Evolutionary conservation across 2,329 filamentous ascomycete genomes (phyloP).

Genomic region (Zasmidium angulare): DNA sequence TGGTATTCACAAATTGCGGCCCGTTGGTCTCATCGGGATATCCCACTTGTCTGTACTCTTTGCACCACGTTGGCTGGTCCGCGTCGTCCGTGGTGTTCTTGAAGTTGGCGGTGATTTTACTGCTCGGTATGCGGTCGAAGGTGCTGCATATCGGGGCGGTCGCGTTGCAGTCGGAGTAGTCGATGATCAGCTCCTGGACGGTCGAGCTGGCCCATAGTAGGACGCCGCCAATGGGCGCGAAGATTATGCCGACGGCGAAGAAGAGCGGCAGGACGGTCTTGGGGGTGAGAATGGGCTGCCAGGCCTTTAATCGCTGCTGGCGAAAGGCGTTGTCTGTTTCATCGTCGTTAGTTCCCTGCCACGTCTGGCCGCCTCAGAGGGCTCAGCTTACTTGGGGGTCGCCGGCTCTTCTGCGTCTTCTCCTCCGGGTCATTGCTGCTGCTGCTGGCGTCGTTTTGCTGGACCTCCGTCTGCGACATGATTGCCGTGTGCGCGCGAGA

Average conservation of each 20-base stretch:
- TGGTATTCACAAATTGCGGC: slow-evolving; percentile 37
- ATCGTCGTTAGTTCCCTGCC: slow-evolving; percentile 20
- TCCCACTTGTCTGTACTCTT: slow-evolving; percentile 18
- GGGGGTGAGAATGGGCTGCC: slow-evolving; percentile 95
- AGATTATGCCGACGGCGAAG: slow-evolving; percentile 86
- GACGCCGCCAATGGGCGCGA: slow-evolving; percentile 86
- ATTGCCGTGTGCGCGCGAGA: neutral
- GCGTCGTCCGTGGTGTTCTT: slow-evolving; percentile 45
- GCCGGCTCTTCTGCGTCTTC: slow-evolving; percentile 87
- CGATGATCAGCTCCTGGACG: slow-evolving; percentile 84
- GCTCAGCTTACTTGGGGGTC: slow-evolving; percentile 73
- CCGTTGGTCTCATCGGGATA: slow-evolving; percentile 18
- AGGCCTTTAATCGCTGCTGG: slow-evolving; percentile 95
- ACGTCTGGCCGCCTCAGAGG: slow-evolving; percentile 9
- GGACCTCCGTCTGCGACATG: slow-evolving; percentile 48
- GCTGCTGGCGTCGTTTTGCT: slow-evolving; percentile 42
- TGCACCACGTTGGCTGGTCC: slow-evolving; percentile 32
- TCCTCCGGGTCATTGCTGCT: slow-evolving; percentile 42
- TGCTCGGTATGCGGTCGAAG: slow-evolving; percentile 55
- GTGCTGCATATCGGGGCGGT: slow-evolving; percentile 48
- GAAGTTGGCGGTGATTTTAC: slow-evolving; percentile 69
- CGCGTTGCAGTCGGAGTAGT: slow-evolving; percentile 77
- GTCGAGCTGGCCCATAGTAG: slow-evolving; percentile 81
- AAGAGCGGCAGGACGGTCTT: slow-evolving; percentile 91
- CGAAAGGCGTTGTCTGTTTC: slow-evolving; percentile 85